A percentile compares a stretch with the other conserved stretches of the same genome.
phyloP scores from a whole-genome alignment of 1,139 yeast species.

The Pichia sp. region DNA sequence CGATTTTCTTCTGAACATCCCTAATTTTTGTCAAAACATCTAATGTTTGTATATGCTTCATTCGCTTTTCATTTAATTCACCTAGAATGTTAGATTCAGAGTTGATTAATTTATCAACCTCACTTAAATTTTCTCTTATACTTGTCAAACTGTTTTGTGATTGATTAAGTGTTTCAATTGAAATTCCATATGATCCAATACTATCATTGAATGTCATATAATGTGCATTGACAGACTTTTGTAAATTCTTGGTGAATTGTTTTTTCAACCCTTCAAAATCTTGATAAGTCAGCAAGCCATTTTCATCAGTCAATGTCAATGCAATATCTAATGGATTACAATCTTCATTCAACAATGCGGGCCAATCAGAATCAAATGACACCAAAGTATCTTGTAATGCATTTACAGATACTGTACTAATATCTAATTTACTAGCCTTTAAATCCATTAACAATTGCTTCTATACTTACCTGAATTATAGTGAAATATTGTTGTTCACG shows the following conservation, averaged over 20 bases:
- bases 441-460: background rate
- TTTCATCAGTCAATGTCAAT: conserved; percentile 69
- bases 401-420: background rate
- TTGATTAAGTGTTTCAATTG: conserved; percentile 48
- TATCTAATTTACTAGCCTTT: background rate
- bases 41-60: conserved; percentile 60
- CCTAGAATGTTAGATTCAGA: conserved; percentile 42
- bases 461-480: background rate
- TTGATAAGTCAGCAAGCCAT: conserved; percentile 58
- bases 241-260: conserved; percentile 52
- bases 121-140: conserved; percentile 44
- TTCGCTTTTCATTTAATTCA: conserved; percentile 60
- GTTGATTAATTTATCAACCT: conserved; percentile 27
- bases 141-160: conserved; percentile 50
- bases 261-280: conserved; percentile 51
- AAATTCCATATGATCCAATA: conserved; percentile 66
- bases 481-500: background rate
- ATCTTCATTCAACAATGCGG: conserved; percentile 34
- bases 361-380: conserved; percentile 25
- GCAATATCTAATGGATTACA: conserved; percentile 83
- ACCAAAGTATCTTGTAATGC: conserved; percentile 10
- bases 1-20: conserved; percentile 53
- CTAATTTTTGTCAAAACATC: conserved; percentile 68
- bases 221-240: conserved; percentile 71
- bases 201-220: conserved; percentile 81